Evolutionary conservation across 73 alveolate genomes (phyloP).

Genomic region (Paramecium caudatum): DNA sequence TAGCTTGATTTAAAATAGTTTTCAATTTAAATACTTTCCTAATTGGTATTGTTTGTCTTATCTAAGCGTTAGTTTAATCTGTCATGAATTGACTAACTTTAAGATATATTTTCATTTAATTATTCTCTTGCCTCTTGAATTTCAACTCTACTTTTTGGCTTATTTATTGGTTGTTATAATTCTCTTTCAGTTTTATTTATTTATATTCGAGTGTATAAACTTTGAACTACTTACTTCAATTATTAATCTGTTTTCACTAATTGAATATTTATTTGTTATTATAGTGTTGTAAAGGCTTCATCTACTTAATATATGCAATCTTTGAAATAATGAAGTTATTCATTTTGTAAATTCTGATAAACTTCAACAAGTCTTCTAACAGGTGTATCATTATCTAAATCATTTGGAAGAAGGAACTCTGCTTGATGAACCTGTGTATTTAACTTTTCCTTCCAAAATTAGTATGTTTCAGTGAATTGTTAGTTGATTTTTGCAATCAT

Average conservation of each 20-base stretch:
- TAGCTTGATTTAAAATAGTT: no score
- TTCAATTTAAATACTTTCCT: no score
- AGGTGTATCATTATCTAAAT: not conserved
- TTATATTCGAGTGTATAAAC: not conserved
- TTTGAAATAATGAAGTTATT: conserved; percentile 1
- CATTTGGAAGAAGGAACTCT: not conserved
- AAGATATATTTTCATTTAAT: no score
- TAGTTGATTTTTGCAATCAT: not conserved
- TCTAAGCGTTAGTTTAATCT: no score
- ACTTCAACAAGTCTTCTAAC: not conserved
- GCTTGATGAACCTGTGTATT: not conserved
- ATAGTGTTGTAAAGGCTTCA: not conserved
- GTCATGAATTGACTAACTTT: no score
- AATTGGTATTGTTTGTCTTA: no score
- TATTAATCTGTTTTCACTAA: not conserved
- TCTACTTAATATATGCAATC: not conserved
- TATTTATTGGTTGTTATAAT: no score
- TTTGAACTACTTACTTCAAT: not conserved
- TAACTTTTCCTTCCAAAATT: not conserved
- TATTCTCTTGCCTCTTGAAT: no score
- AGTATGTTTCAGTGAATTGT: not conserved
- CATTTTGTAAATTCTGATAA: not conserved
- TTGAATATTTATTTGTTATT: not conserved
- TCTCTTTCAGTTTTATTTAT: not conserved
- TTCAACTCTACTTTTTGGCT: no score